Conservation (phyloP, 1,139 yeast species). For the Lodderomyces orthopsilosis region DNA sequence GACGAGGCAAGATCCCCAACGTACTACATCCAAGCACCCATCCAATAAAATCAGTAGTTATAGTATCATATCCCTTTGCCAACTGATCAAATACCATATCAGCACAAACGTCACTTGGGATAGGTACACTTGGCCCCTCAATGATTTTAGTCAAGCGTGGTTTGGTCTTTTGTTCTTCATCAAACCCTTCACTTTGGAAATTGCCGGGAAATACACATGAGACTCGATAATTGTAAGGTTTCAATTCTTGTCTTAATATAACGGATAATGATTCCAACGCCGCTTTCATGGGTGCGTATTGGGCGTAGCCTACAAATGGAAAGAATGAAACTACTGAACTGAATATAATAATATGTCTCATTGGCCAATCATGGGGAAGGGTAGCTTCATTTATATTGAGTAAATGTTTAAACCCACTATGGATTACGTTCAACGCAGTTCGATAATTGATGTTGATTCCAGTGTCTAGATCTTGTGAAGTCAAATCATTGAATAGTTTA, state of each 20-base stretch:
- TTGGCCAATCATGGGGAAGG: constrained; percentile 1
- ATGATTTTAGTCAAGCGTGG: constrained; percentile 79
- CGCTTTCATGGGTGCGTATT: constrained; percentile 86
- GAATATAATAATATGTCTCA: constrained; percentile 66
- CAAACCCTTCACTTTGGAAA: constrained; percentile 84
- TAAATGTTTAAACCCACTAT: constrained; percentile 51
- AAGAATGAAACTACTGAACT: constrained; percentile 81
- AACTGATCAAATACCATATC: constrained; percentile 55
- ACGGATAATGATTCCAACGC: constrained; percentile 77
- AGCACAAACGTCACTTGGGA: constrained; percentile 67
- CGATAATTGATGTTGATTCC: constrained; percentile 72
- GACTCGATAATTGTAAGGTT: constrained; percentile 61
- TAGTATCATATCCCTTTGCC: constrained; percentile 64
- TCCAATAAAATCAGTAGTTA: constrained; percentile 83
- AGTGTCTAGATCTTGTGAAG: constrained; percentile 51
- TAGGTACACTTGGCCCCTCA: constrained; percentile 81
- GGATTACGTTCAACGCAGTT: constrained; percentile 71
- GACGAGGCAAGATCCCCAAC: constrained; percentile 70
- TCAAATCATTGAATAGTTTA: constrained; percentile 69
- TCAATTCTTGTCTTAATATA: constrained; percentile 76
- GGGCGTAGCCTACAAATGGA: constrained; percentile 88
- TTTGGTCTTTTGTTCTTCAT: constrained; percentile 76
- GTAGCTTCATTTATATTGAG: constrained; percentile 18
- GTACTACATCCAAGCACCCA: constrained; percentile 72
- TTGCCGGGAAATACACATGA: constrained; percentile 80